Percentiles rank a stretch among this genome's conserved stretches.
These are phyloP conservation scores for Mallotus nudiflorus DNA, from an alignment of 345 rosid genomes.

Conservation along the genomic window DNA sequence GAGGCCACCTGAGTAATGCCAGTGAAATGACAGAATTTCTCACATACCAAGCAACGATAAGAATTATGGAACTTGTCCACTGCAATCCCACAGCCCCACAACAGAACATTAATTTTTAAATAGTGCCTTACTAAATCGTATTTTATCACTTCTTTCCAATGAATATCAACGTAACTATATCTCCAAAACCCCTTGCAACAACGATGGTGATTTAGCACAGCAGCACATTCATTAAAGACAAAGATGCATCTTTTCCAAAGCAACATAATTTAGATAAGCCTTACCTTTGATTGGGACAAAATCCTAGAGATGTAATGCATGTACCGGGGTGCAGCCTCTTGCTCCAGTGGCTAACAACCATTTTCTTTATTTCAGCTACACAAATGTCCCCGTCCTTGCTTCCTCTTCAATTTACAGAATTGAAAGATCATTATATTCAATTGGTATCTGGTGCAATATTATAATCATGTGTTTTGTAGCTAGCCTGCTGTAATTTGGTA, in stretches of 20 bases:
- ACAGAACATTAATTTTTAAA: not conserved
- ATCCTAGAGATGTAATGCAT: slow-evolving; percentile 63
- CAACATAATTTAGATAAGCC: not conserved
- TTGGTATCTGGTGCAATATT: not conserved
- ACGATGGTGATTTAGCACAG: not conserved
- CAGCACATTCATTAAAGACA: not conserved
- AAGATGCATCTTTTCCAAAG: not conserved
- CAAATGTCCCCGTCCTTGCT: slow-evolving; percentile 90
- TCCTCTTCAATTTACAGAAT: slow-evolving; percentile 49
- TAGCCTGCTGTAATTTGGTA: not conserved
- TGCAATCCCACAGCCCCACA: not conserved
- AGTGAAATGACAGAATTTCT: not conserved
- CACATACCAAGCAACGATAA: not conserved
- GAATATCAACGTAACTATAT: not conserved
- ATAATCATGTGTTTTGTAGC: not conserved
- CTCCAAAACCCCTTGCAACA: not conserved
- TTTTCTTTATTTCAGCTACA: slow-evolving; percentile 81
- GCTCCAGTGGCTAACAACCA: slow-evolving; percentile 87
- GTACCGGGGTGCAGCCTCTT: slow-evolving; percentile 88
- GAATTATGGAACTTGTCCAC: not conserved
- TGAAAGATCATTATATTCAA: not conserved
- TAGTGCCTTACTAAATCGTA: not conserved
- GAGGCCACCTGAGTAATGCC: not conserved
- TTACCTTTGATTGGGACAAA: slow-evolving; percentile 86
- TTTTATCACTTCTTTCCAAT: not conserved